These are phyloP conservation scores for Mycosphaerella sp. DNA, from an alignment of 2,329 filamentous ascomycete genomes.

Conservation along the genomic window DNA sequence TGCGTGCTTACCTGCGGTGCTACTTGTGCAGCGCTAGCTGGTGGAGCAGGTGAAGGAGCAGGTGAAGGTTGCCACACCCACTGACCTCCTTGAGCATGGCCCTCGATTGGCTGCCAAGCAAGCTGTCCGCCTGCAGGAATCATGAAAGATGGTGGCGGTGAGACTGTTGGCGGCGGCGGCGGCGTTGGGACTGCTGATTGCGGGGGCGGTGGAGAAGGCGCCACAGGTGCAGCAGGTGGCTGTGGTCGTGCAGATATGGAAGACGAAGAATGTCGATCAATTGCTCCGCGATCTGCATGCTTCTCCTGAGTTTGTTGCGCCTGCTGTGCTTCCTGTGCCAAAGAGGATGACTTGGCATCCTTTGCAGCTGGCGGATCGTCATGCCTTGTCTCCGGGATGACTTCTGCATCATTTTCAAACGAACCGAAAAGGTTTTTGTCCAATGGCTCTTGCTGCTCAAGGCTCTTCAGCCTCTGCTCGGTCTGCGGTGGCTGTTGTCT, in stretches of 20 bases:
- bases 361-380: neutral
- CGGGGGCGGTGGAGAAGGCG: too few relatives aligned
- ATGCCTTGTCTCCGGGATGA: neutral
- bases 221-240: too few relatives aligned
- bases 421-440: constrained; percentile 2
- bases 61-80: constrained; percentile 3
- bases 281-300: too few relatives aligned
- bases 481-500: neutral
- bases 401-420: neutral
- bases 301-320: neutral
- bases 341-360: neutral
- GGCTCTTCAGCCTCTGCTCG: neutral
- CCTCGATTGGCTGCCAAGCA: constrained; percentile 7
- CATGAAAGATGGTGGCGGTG: neutral
- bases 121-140: constrained; percentile 2
- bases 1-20: neutral
- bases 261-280: too few relatives aligned
- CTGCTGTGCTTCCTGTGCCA: constrained; percentile 2
- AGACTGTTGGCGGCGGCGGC: neutral
- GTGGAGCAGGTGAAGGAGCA: neutral
- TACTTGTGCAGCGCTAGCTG: neutral
- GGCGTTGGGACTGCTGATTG: neutral
- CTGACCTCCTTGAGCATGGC: constrained; percentile 4
- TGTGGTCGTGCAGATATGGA: too few relatives aligned
- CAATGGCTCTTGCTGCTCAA: neutral